Evolutionary conservation across 1,139 yeast genomes (phyloP).

Genomic region (Hyphopichia buzzinii): DNA sequence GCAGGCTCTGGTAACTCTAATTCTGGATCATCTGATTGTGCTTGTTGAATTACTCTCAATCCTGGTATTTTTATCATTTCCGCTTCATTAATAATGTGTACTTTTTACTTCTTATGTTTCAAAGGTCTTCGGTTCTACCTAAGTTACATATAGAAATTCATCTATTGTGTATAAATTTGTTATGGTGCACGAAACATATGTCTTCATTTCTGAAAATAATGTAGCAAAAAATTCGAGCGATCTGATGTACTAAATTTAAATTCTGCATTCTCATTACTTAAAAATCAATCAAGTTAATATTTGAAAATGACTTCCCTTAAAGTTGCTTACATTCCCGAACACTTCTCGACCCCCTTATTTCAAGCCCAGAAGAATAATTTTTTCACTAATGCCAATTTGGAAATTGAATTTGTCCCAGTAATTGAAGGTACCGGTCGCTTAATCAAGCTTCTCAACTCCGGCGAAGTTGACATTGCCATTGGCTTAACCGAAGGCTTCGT

Average conservation of each 20-base stretch:
- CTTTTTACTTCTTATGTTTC: too few species aligned
- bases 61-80: neutral
- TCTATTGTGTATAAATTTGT: neutral
- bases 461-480: constrained; percentile 72
- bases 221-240: too few species aligned
- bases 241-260: too few species aligned
- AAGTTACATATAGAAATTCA: neutral
- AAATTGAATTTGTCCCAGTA: constrained; percentile 66
- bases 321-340: constrained; percentile 90
- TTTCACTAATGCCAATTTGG: constrained; percentile 44
- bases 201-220: neutral
- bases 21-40: constrained; percentile 10
- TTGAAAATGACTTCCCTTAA: constrained; percentile 19
- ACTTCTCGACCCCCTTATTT: constrained; percentile 81
- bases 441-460: constrained; percentile 65
- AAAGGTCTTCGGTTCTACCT: constrained; percentile 5
- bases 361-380: constrained; percentile 64
- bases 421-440: constrained; percentile 89
- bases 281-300: too few species aligned
- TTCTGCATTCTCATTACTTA: too few species aligned
- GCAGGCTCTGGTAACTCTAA: constrained; percentile 8
- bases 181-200: neutral
- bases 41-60: constrained; percentile 10
- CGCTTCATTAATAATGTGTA: too few species aligned
- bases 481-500: constrained; percentile 92